Percentiles rank a stretch among this genome's conserved stretches.
phyloP scores from a whole-genome alignment of 2,329 filamentous ascomycete genomes.

The Ophiobolus disseminans region DNA sequence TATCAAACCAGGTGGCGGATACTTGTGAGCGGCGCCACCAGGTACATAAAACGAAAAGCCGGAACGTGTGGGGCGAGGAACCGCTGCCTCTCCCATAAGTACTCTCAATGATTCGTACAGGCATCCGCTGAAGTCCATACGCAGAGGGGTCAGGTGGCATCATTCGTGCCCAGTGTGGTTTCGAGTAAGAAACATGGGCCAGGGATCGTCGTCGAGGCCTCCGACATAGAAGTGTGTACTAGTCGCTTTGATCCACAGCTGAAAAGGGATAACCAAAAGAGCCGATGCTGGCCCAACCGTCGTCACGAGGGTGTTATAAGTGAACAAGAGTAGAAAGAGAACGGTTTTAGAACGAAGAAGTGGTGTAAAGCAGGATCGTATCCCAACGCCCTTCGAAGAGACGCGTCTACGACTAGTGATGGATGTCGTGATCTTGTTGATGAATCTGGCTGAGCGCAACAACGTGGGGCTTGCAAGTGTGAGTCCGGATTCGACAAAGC shows the following conservation, averaged over 20 bases:
- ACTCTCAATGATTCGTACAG: conserved; percentile 2
- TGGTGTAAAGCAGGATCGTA: too few species aligned
- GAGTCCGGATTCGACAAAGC: background rate
- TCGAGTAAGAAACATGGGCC: background rate
- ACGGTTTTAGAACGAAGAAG: background rate
- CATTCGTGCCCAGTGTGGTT: conserved; percentile 2
- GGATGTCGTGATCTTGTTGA: background rate
- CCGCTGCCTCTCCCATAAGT: background rate
- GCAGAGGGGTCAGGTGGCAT: background rate
- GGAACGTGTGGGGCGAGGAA: background rate
- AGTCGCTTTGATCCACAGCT: conserved; percentile 1
- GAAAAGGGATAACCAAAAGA: conserved; percentile 3
- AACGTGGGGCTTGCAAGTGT: background rate
- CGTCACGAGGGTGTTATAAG: background rate
- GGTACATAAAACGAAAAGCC: background rate
- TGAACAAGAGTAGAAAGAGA: background rate
- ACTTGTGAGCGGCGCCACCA: background rate
- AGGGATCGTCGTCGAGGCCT: background rate
- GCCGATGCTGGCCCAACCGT: conserved; percentile 7
- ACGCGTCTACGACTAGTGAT: too few species aligned
- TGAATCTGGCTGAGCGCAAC: background rate
- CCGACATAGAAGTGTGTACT: conserved; percentile 5
- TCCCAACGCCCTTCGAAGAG: background rate
- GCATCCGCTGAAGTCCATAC: background rate
- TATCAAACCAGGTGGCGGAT: background rate